These are phyloP conservation scores for Trichosanthes truncata DNA, from an alignment of 306 rosid species.

Conservation along the genomic window DNA sequence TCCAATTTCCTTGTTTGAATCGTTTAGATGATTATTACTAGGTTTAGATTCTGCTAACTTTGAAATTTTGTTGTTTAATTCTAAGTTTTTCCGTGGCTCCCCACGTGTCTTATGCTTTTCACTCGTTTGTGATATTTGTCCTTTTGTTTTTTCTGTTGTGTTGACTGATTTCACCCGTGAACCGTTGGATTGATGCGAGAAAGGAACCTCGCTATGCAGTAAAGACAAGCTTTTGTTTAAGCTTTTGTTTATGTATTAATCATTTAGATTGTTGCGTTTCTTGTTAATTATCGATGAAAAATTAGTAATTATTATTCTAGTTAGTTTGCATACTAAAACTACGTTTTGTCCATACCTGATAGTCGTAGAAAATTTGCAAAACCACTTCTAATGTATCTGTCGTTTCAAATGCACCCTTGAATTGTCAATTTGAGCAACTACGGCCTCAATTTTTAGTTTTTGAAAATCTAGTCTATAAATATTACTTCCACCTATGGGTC, in stretches of 20 bases:
- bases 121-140: constrained; percentile 9
- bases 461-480: no score
- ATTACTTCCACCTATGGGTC: no score
- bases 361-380: neutral
- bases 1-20: neutral
- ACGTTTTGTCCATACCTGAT: neutral
- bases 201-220: neutral
- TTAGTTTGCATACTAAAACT: neutral
- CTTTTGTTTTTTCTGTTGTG: constrained; percentile 4
- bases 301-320: neutral
- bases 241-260: neutral
- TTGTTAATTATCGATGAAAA: neutral
- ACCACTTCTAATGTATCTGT: neutral
- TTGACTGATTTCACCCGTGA: constrained; percentile 11
- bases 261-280: neutral
- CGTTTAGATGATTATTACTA: neutral
- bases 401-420: neutral
- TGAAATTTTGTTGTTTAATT: neutral
- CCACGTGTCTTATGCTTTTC: neutral
- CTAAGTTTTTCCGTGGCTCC: neutral
- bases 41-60: neutral
- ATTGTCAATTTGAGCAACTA: neutral
- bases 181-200: constrained; percentile 2
- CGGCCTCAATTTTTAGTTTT: no score
- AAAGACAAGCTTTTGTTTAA: neutral